These are phyloP conservation scores for Botryotinia globosa DNA, from an alignment of 2,329 filamentous ascomycete species.

Conservation along the genomic window DNA sequence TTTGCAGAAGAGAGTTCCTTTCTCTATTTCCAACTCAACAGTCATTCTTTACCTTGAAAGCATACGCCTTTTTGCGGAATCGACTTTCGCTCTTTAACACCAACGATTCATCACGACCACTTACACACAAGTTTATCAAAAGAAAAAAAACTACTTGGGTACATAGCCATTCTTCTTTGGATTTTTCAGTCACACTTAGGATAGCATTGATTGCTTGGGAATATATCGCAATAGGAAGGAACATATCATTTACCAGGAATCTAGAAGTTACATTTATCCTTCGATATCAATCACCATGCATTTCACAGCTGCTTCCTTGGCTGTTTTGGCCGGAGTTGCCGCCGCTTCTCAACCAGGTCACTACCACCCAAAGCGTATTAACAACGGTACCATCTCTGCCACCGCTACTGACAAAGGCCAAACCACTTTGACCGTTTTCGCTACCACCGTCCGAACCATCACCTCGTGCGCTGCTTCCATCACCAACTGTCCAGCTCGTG, in stretches of 20 bases:
- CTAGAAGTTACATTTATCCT: conserved; percentile 19
- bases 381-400: conserved; percentile 25
- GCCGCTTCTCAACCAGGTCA: conserved; percentile 32
- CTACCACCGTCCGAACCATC: conserved; percentile 41
- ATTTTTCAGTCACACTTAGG: conserved; percentile 11
- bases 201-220: conserved; percentile 34
- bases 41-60: conserved; percentile 37
- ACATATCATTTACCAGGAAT: conserved; percentile 20
- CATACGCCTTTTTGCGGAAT: conserved; percentile 33
- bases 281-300: conserved; percentile 33
- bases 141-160: neutral
- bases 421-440: conserved; percentile 44
- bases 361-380: conserved; percentile 33
- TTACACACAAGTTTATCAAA: neutral
- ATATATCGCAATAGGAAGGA: conserved; percentile 21
- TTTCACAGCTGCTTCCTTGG: conserved; percentile 34
- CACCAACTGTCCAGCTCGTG: conserved; percentile 42
- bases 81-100: conserved; percentile 37
- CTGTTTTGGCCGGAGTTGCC: conserved; percentile 39
- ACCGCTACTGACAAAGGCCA: conserved; percentile 24
- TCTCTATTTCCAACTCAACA: conserved; percentile 34
- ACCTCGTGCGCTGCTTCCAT: conserved; percentile 42
- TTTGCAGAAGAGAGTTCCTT: conserved; percentile 20
- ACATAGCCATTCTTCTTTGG: conserved; percentile 10
- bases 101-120: neutral